These are phyloP conservation scores for Diaporthe ilicicola DNA, from an alignment of 2,329 filamentous ascomycete genomes.

Conservation along the genomic window DNA sequence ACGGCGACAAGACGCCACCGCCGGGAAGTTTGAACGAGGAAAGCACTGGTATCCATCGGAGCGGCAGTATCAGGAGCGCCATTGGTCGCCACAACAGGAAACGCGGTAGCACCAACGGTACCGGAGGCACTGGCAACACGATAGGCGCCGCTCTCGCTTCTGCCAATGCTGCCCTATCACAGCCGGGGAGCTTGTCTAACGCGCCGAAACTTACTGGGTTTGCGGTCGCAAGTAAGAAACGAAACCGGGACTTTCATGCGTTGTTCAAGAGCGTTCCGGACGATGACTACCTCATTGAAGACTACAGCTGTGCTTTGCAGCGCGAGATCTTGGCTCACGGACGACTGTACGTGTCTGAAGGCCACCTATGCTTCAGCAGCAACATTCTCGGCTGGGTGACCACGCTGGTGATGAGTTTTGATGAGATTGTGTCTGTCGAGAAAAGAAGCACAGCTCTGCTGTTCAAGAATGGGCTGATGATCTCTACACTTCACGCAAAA, in stretches of 20 bases:
- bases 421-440: conserved; percentile 96
- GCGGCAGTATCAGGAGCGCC: conserved; percentile 73
- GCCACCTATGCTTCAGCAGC: conserved; percentile 97
- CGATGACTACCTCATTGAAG: conserved; percentile 97
- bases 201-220: conserved; percentile 89
- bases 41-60: conserved; percentile 67
- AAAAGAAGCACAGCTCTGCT: conserved; percentile 95
- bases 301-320: conserved; percentile 96
- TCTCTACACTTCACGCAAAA: conserved; percentile 92
- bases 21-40: conserved; percentile 71
- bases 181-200: conserved; percentile 64
- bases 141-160: conserved; percentile 77
- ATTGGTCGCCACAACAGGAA: conserved; percentile 67
- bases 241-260: conserved; percentile 93
- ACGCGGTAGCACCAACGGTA: conserved; percentile 74
- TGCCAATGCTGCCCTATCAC: conserved; percentile 74
- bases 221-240: conserved; percentile 93
- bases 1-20: conserved; percentile 72
- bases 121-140: conserved; percentile 64
- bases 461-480: conserved; percentile 97
- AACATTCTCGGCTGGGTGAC: conserved; percentile 99
- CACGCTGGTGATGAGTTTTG: conserved; percentile 96
- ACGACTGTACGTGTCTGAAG: conserved; percentile 93
- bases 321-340: conserved; percentile 95
- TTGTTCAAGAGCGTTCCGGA: conserved; percentile 97